These are phyloP conservation scores for Trametes polyzona DNA, from an alignment of 1,284 basidiomycete genomes.

Conservation along the genomic window DNA sequence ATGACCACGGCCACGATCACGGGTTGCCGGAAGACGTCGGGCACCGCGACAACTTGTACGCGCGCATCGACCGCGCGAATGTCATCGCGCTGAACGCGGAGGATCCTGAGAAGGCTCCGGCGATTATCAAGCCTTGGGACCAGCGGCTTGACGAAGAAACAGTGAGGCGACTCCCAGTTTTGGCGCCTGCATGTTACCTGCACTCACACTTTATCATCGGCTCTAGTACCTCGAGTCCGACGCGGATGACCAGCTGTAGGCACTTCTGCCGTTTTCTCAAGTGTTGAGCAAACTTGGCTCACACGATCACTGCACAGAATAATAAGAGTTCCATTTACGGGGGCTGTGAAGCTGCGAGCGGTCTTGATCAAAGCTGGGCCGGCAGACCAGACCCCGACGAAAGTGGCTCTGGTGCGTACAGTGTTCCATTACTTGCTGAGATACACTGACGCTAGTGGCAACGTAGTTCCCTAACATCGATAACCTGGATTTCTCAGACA, in stretches of 20 bases:
- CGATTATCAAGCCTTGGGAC: slow-evolving; percentile 80
- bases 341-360: slow-evolving; percentile 75
- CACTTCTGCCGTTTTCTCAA: slow-evolving; percentile 3
- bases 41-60: slow-evolving; percentile 70
- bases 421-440: too few species aligned
- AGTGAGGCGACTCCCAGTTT: slow-evolving; percentile 42
- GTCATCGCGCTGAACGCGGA: slow-evolving; percentile 71
- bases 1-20: slow-evolving; percentile 46
- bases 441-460: not conserved
- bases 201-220: not conserved
- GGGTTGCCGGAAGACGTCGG: slow-evolving; percentile 49
- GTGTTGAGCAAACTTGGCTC: not conserved
- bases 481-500: slow-evolving; percentile 76
- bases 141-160: slow-evolving; percentile 62
- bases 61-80: slow-evolving; percentile 71
- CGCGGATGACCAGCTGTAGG: slow-evolving; percentile 81
- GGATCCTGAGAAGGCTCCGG: slow-evolving; percentile 45
- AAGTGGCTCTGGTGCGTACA: slow-evolving; percentile 61
- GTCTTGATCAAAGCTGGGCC: slow-evolving; percentile 79
- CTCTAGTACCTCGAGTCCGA: slow-evolving; percentile 77
- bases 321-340: slow-evolving; percentile 79
- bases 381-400: slow-evolving; percentile 68
- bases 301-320: slow-evolving; percentile 51
- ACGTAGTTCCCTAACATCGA: slow-evolving; percentile 70
- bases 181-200: not conserved